A percentile compares a stretch with the other conserved stretches of the same genome.
phyloP scores from a whole-genome alignment of 768 basidiomycete species.

The Agrocybe pediades region DNA sequence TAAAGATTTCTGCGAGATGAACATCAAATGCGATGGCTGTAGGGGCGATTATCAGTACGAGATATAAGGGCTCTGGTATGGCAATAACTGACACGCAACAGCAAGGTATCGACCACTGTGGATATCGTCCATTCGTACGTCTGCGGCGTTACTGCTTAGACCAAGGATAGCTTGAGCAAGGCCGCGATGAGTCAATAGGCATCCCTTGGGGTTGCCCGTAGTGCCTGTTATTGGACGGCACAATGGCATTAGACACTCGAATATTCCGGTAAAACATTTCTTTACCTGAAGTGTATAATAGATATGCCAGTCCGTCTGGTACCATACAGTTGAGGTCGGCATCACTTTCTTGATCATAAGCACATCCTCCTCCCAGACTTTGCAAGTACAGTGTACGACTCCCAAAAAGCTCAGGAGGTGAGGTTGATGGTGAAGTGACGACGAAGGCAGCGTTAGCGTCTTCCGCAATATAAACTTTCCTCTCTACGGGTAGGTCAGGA shows the following conservation, averaged over 20 bases:
- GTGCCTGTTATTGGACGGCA: conserved; percentile 47
- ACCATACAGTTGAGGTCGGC: conserved; percentile 29
- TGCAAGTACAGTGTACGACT: conserved; percentile 25
- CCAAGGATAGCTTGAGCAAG: conserved; percentile 33
- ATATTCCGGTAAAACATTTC: neutral
- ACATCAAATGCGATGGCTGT: conserved; percentile 56
- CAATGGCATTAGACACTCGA: neutral
- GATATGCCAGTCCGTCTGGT: conserved; percentile 38
- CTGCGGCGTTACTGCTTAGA: conserved; percentile 30
- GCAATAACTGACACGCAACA: conserved; percentile 40
- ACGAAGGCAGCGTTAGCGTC: conserved; percentile 45
- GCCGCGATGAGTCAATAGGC: conserved; percentile 37
- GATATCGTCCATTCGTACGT: conserved; percentile 28
- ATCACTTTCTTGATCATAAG: conserved; percentile 27
- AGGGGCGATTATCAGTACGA: conserved; percentile 5
- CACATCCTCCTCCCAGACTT: conserved; percentile 21
- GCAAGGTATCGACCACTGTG: conserved; percentile 36
- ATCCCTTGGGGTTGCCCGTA: conserved; percentile 54
- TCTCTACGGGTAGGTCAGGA: conserved; percentile 47
- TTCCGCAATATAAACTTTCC: conserved; percentile 44
- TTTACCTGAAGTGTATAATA: conserved; percentile 52
- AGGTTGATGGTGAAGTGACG: conserved; percentile 29
- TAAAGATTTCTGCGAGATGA: conserved; percentile 46
- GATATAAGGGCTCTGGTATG: neutral
- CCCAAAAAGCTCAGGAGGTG: conserved; percentile 24